phyloP scores from a whole-genome alignment of 169 alveolate genomes.

The Cryptosporidium baileyi region DNA sequence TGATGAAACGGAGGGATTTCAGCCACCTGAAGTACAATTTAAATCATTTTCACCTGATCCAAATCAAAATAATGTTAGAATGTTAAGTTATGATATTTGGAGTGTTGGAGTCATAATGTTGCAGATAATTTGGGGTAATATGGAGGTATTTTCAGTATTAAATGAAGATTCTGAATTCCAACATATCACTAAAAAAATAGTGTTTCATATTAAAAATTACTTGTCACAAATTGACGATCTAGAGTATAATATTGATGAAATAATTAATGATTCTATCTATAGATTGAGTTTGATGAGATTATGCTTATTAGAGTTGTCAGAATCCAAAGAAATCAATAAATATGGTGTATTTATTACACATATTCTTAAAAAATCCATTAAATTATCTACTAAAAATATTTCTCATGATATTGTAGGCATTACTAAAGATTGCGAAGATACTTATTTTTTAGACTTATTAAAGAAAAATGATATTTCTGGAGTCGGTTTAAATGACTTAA shows the following conservation, averaged over 20 bases:
- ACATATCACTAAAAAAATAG: not conserved
- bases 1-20: constrained; percentile 66
- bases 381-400: not conserved
- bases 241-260: not conserved
- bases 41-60: constrained; percentile 8
- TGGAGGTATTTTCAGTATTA: constrained; percentile 37
- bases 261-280: constrained; percentile 16
- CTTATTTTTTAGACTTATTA: not conserved
- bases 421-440: constrained; percentile 1
- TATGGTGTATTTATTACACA: not conserved
- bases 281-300: constrained; percentile 61
- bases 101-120: constrained; percentile 49
- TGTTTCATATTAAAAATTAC: not conserved
- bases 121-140: constrained; percentile 58
- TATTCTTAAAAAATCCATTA: not conserved
- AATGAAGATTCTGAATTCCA: constrained; percentile 63
- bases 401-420: constrained; percentile 21
- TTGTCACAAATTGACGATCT: not conserved
- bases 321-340: not conserved
- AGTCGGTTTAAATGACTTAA: constrained; percentile 4
- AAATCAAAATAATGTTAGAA: not conserved
- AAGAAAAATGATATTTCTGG: constrained; percentile 37
- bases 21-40: constrained; percentile 67
- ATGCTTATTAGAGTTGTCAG: constrained; percentile 1
- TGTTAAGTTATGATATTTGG: constrained; percentile 37